Base-by-base conservation (phyloP, 2,329 filamentous ascomycete genomes). In the Hypomyces rosellus region DNA sequence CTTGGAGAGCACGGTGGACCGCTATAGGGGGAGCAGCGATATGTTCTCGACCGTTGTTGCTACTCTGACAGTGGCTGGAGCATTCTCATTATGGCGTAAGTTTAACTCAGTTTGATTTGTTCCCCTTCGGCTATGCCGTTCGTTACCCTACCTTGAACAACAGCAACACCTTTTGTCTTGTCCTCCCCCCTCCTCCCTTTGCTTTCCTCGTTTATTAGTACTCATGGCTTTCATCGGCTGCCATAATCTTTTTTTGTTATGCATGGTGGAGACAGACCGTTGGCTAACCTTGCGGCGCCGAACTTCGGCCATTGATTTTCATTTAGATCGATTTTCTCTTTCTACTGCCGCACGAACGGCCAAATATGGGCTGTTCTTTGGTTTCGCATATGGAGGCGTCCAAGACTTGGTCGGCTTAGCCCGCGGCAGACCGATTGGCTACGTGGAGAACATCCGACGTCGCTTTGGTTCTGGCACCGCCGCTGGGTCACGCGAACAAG, bases 1-100 rank as follows among this genome's bases (percentile, higher is more conserved):
- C 6, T 81, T 93, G 45, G 93, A 97, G 72, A 88, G 92, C 67
- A 84, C 88, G 50, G 84, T 96, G 46, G 59, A 61, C 47, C 76
- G 84, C 5, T 84, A 84, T 57, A 76, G 83, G 45, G 78, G 80
- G 40, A 74, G 76, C 50, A 81, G 83, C 65, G 92, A 97, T 68
- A 84, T 90, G 61, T 64, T 89, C 60, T 92, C 86, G 56, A 95
- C 88, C 1, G 81, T 89, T 5, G 76, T 91, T 51, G 90, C 93
- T 22, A 91, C 88, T 43, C 73, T 96, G 65, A 86, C 87, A 0
- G 85, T 93, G 34, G 89, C 91, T 1, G 92, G 92, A 2, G 77
- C 84, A 8, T 96, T 96, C 74, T 95, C 90, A 65, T 72, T 90
- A 52, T 86, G 88, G 81, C 88, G 89, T 91, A 76, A 65, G 85